Base-by-base conservation (phyloP, 306 rosid genomes). In the Quillaja saponaria region DNA sequence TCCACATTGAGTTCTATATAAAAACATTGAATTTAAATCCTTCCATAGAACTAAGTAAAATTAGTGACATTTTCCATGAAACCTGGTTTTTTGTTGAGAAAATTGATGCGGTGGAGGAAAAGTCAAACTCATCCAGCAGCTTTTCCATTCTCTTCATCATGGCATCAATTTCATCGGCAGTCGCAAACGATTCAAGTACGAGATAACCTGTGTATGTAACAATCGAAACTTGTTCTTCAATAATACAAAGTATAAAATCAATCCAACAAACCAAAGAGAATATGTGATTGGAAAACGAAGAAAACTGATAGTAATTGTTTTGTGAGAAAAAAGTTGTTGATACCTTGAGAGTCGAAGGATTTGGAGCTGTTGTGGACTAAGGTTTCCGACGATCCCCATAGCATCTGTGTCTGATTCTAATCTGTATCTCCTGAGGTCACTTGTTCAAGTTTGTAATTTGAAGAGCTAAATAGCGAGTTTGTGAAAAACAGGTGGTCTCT, bases 1-100 rank as follows among this genome's bases (percentile, higher is more conserved):
- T 41, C 19, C 10, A 59, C 6, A 9, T 34, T 3, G 34, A 17
- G 47, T 51, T 42, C 0, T 40, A 54, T 45, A 11, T 6, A 17
- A 25, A n/a, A n/a, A n/a, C n/a, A n/a, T n/a, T n/a, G n/a, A n/a
- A n/a, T n/a, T n/a, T n/a, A n/a, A n/a, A n/a, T n/a, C n/a, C n/a
- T n/a, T n/a, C n/a, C n/a, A n/a, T n/a, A n/a, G n/a, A n/a, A n/a
- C n/a, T n/a, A 13, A 17, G 8, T 3, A 49, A 20, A 49, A 17
- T 0, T 9, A 49, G 33, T 28, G 6, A 49, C 9, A 44, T 47
- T 17, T 9, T 15, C 51, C 5, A 9, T 47, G 49, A 28, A 63
- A 91, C 96, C 88, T 92, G 95, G 68, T 92, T 92, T 66, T 80
- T 87, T 52, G 96, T 82, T 48, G 96, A 92, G 90, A 88, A 92